A percentile compares a stretch with the other conserved stretches of the same genome.
Conservation (phyloP, 306 rosid species). For the Delonix regia region DNA sequence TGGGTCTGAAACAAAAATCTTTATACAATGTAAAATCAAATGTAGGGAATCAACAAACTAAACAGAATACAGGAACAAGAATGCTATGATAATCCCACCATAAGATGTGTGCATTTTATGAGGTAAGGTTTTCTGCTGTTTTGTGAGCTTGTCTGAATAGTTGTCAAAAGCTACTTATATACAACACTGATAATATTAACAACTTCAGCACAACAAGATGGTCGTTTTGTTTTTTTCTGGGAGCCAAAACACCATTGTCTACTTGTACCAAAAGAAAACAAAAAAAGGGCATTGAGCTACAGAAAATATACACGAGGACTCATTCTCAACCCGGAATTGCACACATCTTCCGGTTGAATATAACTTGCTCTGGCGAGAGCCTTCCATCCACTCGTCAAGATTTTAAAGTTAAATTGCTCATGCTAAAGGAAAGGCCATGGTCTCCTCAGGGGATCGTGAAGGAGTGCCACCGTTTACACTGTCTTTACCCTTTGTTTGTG, state of each 20-base stretch:
- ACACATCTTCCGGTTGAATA: conserved; percentile 43
- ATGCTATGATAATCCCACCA: neutral
- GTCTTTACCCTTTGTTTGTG: neutral
- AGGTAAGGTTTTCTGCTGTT: neutral
- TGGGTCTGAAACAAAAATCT: neutral
- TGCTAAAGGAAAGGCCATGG: conserved; percentile 64
- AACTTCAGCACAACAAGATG: neutral
- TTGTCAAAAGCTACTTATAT: neutral
- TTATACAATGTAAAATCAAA: neutral
- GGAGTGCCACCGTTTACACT: conserved; percentile 42
- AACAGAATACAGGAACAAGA: neutral
- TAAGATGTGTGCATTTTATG: neutral
- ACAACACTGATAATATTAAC: neutral
- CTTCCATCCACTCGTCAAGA: conserved; percentile 59
- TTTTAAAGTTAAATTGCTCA: conserved; percentile 2
- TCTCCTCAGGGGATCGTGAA: conserved; percentile 46
- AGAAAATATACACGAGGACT: conserved; percentile 14
- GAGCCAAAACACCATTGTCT: neutral
- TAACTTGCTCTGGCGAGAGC: conserved; percentile 43
- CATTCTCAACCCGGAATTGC: conserved; percentile 42
- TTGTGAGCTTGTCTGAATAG: neutral
- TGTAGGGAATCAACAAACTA: neutral
- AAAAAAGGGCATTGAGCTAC: neutral
- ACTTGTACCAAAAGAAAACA: neutral
- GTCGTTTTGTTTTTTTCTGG: neutral